Conservation (phyloP, 2,329 filamentous ascomycete genomes). For the Fusarium udum region DNA sequence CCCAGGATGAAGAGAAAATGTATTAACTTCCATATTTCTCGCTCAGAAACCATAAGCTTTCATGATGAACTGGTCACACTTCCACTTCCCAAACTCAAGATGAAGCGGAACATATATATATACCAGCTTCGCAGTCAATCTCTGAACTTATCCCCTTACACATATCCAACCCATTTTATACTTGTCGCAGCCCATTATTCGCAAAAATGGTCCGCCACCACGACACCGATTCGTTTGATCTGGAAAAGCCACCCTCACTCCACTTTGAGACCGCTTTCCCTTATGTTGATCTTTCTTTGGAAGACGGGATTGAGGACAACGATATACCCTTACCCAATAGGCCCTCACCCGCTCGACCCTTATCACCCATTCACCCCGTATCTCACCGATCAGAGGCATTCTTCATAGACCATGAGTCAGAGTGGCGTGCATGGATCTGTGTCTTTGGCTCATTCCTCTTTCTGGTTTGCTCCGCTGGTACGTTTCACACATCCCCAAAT, state of each 20-base stretch:
- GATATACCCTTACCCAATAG: neutral
- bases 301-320: neutral
- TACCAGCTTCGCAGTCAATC: neutral
- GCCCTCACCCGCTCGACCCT: neutral
- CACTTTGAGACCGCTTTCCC: neutral
- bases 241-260: neutral
- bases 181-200: neutral
- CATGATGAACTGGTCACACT: neutral
- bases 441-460: slow-evolving; percentile 29
- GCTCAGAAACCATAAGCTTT: too few species aligned
- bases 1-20: fast-evolving
- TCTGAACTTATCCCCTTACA: too few species aligned
- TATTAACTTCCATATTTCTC: neutral
- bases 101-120: neutral
- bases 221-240: neutral
- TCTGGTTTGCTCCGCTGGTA: neutral
- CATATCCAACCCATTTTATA: neutral
- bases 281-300: neutral
- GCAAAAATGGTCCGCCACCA: neutral
- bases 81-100: neutral
- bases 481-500: neutral
- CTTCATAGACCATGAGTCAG: slow-evolving; percentile 6
- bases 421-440: slow-evolving; percentile 18
- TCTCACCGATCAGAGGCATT: neutral
- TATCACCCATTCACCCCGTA: neutral